Conservation (phyloP, 176 grass and related monocot genomes). For the Eremochloa ophiuroides region DNA sequence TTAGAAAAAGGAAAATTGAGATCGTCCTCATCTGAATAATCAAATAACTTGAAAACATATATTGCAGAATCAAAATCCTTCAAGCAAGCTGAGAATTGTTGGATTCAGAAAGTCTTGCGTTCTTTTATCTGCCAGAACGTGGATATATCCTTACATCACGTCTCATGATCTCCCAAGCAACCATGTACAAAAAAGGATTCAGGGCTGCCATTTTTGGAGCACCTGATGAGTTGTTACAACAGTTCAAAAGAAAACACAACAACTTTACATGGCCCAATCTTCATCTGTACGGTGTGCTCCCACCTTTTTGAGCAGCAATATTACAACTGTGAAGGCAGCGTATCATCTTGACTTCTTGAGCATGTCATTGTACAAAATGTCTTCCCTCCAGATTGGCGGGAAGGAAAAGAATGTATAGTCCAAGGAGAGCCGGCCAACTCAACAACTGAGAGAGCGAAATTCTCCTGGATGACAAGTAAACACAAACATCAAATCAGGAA, state of each 20-base stretch:
- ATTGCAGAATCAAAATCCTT: background rate
- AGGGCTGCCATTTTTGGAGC: slow-evolving; percentile 26
- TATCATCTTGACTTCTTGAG: slow-evolving; percentile 8
- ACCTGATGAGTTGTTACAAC: slow-evolving; percentile 30
- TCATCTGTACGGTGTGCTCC: slow-evolving; percentile 9
- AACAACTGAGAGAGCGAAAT: slow-evolving; percentile 24
- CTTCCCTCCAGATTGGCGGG: background rate
- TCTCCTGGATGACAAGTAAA: slow-evolving; percentile 37
- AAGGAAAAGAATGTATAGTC: slow-evolving; percentile 30
- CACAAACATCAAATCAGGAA: slow-evolving; percentile 27
- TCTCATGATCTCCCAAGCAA: background rate
- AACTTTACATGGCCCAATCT: slow-evolving; percentile 29
- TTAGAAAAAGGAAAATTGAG: background rate
- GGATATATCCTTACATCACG: background rate
- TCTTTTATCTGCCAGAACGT: background rate
- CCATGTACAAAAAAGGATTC: slow-evolving; percentile 18
- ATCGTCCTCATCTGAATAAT: background rate
- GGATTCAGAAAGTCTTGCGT: background rate
- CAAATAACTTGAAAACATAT: background rate
- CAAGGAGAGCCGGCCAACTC: slow-evolving; percentile 24
- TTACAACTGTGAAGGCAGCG: slow-evolving; percentile 23
- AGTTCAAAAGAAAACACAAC: slow-evolving; percentile 21
- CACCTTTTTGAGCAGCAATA: slow-evolving; percentile 13
- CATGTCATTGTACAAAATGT: slow-evolving; percentile 41
- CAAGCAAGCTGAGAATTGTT: background rate